Evolutionary conservation across 2,329 filamentous ascomycete species (phyloP).

Genomic region (Trichoderma atroviride): DNA sequence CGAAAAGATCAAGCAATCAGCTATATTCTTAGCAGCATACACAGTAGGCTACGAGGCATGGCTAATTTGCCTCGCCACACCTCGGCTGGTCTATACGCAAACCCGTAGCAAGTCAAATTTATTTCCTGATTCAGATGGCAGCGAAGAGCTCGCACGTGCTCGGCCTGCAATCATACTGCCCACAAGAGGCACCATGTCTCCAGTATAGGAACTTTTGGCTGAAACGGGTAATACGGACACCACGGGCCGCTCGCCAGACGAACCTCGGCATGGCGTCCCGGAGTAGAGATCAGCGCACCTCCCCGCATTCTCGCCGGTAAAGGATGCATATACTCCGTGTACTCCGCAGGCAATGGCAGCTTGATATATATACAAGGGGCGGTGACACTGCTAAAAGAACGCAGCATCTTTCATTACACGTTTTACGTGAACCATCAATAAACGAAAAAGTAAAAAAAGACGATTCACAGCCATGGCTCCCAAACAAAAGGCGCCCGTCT

Average conservation of each 20-base stretch:
- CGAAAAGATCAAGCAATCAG: not conserved
- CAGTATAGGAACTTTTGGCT: not conserved
- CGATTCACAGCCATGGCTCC: conserved; percentile 48
- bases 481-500: conserved; percentile 60
- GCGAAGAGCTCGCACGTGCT: not conserved
- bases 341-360: not conserved
- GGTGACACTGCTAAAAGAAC: not conserved
- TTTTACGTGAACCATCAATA: not conserved
- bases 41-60: too few relatives aligned
- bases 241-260: conserved; percentile 7
- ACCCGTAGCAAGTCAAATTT: not conserved
- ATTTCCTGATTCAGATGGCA: not conserved
- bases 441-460: not conserved
- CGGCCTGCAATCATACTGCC: not conserved
- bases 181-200: not conserved
- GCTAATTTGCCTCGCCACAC: not conserved
- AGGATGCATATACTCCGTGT: not conserved
- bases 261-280: conserved; percentile 17
- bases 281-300: not conserved
- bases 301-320: conserved; percentile 12
- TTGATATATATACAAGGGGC: not conserved
- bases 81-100: not conserved
- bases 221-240: conserved; percentile 6
- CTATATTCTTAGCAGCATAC: too few relatives aligned
- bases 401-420: not conserved